These are phyloP conservation scores for Chenopodium album DNA, from an alignment of 148 eudicot species.

Conservation along the genomic window DNA sequence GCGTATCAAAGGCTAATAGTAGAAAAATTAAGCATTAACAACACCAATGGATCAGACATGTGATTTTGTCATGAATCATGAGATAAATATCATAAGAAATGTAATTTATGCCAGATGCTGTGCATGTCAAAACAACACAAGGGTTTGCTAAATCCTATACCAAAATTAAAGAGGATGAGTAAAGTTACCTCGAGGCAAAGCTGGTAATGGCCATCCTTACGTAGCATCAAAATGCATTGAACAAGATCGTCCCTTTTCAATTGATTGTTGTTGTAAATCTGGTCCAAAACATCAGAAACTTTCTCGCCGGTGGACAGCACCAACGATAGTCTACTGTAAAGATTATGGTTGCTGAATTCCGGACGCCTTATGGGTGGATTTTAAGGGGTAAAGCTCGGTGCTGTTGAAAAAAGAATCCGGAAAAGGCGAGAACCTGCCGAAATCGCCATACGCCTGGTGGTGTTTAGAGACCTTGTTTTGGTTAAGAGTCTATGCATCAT, in stretches of 20 bases:
- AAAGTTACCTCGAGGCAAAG: slow-evolving; percentile 57
- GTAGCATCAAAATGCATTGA: slow-evolving; percentile 39
- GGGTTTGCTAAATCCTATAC: background rate
- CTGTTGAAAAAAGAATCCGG: slow-evolving; percentile 17
- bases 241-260: background rate
- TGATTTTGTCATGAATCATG: background rate
- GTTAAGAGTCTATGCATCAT: too few species aligned
- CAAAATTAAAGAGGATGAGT: background rate
- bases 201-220: slow-evolving; percentile 31
- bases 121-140: background rate
- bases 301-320: background rate
- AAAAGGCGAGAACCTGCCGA: slow-evolving; percentile 14
- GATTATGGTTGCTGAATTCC: background rate
- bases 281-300: background rate
- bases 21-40: background rate
- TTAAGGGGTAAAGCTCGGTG: slow-evolving; percentile 17
- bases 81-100: background rate
- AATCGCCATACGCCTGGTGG: too few species aligned
- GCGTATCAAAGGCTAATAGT: background rate
- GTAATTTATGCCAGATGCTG: too few species aligned
- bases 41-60: background rate
- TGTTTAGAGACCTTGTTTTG: too few species aligned
- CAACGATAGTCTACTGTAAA: background rate
- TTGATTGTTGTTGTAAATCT: background rate
- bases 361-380: background rate